Base-by-base conservation (phyloP, 306 rosid genomes). In the Cyamopsis tetragonoloba region DNA sequence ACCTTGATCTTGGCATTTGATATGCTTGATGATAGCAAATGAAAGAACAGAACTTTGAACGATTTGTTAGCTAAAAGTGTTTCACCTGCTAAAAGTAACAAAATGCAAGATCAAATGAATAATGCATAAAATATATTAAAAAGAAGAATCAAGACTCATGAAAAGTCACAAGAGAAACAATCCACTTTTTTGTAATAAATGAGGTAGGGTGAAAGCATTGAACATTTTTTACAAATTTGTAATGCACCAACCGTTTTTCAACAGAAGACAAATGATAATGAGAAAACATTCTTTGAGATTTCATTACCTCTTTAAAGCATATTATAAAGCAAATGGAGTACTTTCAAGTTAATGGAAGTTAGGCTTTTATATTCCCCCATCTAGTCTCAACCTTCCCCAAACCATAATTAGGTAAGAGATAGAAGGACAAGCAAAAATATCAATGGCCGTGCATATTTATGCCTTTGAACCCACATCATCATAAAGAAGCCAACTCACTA, bases 1-100 rank as follows among this genome's bases (percentile, higher is more conserved):
- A 90, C 97, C 97, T 91, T 82, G 92, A 84, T 84, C 95, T 87
- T 66, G 85, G 92, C 97, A 91, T 91, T 80, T 80, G 77, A 62
- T 78, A 72, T 8, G 62, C 71, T 76, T 24, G 80, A 54, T 48
- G 71, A 48, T 58, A 41, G 62, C 57, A 67, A 62, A 22, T 66
- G 44, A 68, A 57, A 63, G 53, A 66, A 66, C 69, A 75, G 70
- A 47, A 68, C 77, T 50, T 28, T 3, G 14, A 67, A 68, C 14
- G 44, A 39, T 69, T 35, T 47, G 24, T 60, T 31, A n/a, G 62
- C 77, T 43, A 18, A 31, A 72, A 77, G 57, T 59, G 81, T 67
- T 57, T 60, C 65, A 61, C 81, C 92, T 87, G 95, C 77, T 75
- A 31, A 66, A 54, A 43, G 64, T 2, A n/a, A 71, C 32, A 68